Evolutionary conservation across 1,139 yeast genomes (phyloP).

Genomic region (Magnusiomyces paraingens): DNA sequence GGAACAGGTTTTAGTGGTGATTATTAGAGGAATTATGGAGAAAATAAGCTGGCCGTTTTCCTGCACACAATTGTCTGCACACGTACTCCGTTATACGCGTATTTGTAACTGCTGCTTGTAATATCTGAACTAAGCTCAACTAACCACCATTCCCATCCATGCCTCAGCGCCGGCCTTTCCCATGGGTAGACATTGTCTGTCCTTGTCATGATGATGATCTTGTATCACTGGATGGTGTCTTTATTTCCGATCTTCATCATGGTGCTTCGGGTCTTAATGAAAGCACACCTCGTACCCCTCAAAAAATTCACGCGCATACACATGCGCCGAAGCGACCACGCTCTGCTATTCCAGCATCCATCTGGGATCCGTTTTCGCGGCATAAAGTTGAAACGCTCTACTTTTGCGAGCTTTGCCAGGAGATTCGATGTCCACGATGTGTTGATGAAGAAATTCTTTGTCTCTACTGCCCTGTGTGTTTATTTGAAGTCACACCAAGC

Average conservation of each 20-base stretch:
- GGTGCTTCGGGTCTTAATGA: background rate
- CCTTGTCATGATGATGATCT: conserved; percentile 15
- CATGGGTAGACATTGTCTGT: conserved; percentile 15
- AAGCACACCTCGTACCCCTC: background rate
- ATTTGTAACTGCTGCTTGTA: too few species aligned
- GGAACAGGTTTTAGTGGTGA: too few species aligned
- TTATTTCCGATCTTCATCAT: background rate
- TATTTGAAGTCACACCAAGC: conserved; percentile 25
- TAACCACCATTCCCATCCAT: too few species aligned
- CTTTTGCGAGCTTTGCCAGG: conserved; percentile 26
- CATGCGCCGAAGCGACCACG: background rate
- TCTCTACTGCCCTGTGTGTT: conserved; percentile 28
- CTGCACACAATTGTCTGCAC: too few species aligned
- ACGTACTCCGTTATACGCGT: too few species aligned
- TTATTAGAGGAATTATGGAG: too few species aligned
- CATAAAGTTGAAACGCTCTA: conserved; percentile 19
- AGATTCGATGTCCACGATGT: conserved; percentile 25
- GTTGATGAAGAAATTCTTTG: conserved; percentile 25
- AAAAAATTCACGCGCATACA: conserved; percentile 1
- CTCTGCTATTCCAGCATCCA: conserved; percentile 6
- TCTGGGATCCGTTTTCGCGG: conserved; percentile 16
- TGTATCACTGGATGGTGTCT: background rate
- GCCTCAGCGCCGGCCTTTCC: conserved; percentile 3
- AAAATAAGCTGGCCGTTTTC: too few species aligned
- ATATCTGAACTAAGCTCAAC: too few species aligned